Evolutionary conservation across 805 yeast genomes (phyloP).

Genomic region (Candida tammaniensis): DNA sequence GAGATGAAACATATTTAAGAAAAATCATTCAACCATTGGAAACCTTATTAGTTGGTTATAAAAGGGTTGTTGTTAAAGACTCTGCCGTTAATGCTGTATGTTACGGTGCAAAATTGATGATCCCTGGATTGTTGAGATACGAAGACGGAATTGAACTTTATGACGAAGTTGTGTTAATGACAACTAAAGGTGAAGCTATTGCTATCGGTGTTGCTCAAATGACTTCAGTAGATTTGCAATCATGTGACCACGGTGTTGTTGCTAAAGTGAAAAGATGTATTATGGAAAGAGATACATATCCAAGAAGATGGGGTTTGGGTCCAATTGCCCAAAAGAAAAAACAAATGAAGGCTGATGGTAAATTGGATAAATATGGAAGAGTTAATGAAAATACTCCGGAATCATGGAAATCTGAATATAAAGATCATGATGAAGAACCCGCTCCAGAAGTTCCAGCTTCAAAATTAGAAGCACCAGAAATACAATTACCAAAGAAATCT

Average conservation of each 20-base stretch:
- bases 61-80: slow-evolving; percentile 90
- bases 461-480: slow-evolving; percentile 46
- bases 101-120: slow-evolving; percentile 98
- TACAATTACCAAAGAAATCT: slow-evolving; percentile 49
- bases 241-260: slow-evolving; percentile 98
- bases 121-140: slow-evolving; percentile 95
- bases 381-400: slow-evolving; percentile 91
- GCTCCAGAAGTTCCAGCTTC: slow-evolving; percentile 60
- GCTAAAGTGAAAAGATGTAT: slow-evolving; percentile 99
- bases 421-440: slow-evolving; percentile 58
- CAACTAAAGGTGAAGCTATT: slow-evolving; percentile 99
- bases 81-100: slow-evolving; percentile 98
- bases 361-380: slow-evolving; percentile 94
- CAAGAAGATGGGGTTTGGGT: slow-evolving; percentile 99
- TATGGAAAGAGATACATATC: slow-evolving; percentile 98
- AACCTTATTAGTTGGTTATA: slow-evolving; percentile 88
- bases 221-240: slow-evolving; percentile 95
- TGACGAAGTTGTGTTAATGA: slow-evolving; percentile 96
- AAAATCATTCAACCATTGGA: slow-evolving; percentile 93
- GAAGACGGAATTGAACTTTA: slow-evolving; percentile 96
- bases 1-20: slow-evolving; percentile 95
- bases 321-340: slow-evolving; percentile 98
- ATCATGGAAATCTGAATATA: slow-evolving; percentile 84
- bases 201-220: slow-evolving; percentile 98
- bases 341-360: slow-evolving; percentile 95